phyloP scores from a whole-genome alignment of 1,284 basidiomycete genomes.

The Austroboletus novae-zelandiae region DNA sequence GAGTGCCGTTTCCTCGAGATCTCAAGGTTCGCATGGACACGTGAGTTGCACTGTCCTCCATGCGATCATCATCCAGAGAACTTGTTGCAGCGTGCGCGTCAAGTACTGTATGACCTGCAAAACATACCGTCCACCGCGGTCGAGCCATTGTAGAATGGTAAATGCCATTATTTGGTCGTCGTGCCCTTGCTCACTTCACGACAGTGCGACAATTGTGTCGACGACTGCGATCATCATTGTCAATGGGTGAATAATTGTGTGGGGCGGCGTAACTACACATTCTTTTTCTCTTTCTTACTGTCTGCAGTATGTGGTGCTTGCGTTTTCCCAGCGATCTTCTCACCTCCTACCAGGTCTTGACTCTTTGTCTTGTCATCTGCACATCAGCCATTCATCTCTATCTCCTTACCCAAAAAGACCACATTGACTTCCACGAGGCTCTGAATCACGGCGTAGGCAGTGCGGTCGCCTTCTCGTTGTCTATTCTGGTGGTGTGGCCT shows the following conservation, averaged over 20 bases:
- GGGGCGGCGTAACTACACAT: conserved; percentile 87
- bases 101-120: conserved; percentile 92
- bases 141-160: conserved; percentile 91
- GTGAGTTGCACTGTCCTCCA: conserved; percentile 46
- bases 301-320: conserved; percentile 55
- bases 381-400: conserved; percentile 83
- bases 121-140: conserved; percentile 86
- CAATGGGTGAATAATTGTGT: conserved; percentile 95
- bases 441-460: conserved; percentile 66
- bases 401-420: conserved; percentile 55
- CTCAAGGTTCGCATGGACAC: conserved; percentile 73
- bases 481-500: conserved; percentile 75
- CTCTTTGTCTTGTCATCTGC: conserved; percentile 71
- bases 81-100: conserved; percentile 64
- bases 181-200: conserved; percentile 6
- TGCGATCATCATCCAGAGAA: background rate
- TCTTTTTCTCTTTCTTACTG: conserved; percentile 80
- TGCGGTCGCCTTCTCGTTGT: conserved; percentile 72
- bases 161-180: conserved; percentile 16
- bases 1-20: conserved; percentile 75
- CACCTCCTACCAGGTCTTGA: conserved; percentile 50
- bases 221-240: conserved; percentile 89
- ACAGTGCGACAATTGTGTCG: conserved; percentile 93
- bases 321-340: conserved; percentile 4
- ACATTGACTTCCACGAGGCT: conserved; percentile 55